These are phyloP conservation scores for Caryopteris hybrid DNA, from an alignment of 305 asterid genomes.

Conservation along the genomic window DNA sequence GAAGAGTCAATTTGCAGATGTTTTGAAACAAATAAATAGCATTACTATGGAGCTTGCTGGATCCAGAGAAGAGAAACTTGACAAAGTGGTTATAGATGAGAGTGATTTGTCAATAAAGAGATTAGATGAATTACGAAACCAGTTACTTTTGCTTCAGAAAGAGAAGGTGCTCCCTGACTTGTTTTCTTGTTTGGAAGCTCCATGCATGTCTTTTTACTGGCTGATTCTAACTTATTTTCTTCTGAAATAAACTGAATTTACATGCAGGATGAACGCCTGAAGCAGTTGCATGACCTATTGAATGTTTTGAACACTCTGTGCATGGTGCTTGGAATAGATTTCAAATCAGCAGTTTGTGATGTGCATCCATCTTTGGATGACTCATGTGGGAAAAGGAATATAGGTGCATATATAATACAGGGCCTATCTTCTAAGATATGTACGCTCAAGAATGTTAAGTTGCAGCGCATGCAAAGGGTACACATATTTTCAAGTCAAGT, in stretches of 20 bases:
- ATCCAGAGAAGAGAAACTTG: conserved; percentile 27
- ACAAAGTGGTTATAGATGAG: conserved; percentile 37
- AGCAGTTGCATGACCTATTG: conserved; percentile 53
- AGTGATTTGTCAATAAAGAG: conserved; percentile 64
- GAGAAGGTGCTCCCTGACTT: conserved; percentile 77
- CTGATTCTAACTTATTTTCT: neutral
- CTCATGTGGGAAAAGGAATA: conserved; percentile 34
- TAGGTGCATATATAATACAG: conserved; percentile 51
- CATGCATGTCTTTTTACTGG: conserved; percentile 1
- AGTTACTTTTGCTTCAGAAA: conserved; percentile 51
- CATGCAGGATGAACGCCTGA: conserved; percentile 60
- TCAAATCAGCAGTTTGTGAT: conserved; percentile 39
- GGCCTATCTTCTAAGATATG: conserved; percentile 42
- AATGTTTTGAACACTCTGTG: conserved; percentile 50
- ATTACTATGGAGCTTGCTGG: conserved; percentile 57
- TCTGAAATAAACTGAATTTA: conserved; percentile 8
- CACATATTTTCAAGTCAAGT: conserved; percentile 1
- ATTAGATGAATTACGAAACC: conserved; percentile 54
- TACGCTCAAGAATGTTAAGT: conserved; percentile 54
- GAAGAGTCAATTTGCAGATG: conserved; percentile 51
- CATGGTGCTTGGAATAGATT: conserved; percentile 77
- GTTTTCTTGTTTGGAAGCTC: conserved; percentile 11
- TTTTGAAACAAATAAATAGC: conserved; percentile 55
- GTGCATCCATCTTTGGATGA: conserved; percentile 63
- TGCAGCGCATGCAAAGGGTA: conserved; percentile 73